These are phyloP conservation scores for Suillus subalutaceus DNA, from an alignment of 768 basidiomycete species.

Conservation along the genomic window DNA sequence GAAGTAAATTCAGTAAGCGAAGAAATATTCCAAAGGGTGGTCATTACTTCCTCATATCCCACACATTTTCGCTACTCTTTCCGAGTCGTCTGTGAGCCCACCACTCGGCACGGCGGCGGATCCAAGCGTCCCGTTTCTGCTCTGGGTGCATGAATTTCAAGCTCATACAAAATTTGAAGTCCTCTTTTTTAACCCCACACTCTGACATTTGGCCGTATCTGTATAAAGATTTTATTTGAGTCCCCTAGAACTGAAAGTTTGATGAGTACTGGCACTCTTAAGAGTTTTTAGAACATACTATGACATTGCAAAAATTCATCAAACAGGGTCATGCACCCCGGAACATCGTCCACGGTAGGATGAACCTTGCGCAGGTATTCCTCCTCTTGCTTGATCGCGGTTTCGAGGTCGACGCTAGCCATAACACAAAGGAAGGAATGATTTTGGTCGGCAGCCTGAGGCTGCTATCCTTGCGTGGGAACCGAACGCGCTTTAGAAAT, in stretches of 20 bases:
- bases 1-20: conserved; percentile 9
- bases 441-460: conserved; percentile 6
- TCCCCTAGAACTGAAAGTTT: conserved; percentile 62
- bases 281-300: conserved; percentile 40
- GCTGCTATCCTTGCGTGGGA: conserved; percentile 1
- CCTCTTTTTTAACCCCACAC: conserved; percentile 79
- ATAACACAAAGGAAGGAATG: conserved; percentile 21
- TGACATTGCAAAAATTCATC: conserved; percentile 75
- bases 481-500: conserved; percentile 38
- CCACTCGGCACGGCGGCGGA: conserved; percentile 88
- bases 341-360: conserved; percentile 79
- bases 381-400: conserved; percentile 67
- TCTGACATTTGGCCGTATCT: conserved; percentile 75
- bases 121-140: conserved; percentile 80
- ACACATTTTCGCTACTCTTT: conserved; percentile 93
- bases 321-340: conserved; percentile 77
- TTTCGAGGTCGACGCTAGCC: conserved; percentile 53
- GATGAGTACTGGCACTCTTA: conserved; percentile 13
- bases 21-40: background rate
- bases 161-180: conserved; percentile 95
- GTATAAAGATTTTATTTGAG: conserved; percentile 85
- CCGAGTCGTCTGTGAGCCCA: conserved; percentile 80
- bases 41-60: conserved; percentile 83
- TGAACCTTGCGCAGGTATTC: conserved; percentile 64
- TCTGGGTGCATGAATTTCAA: conserved; percentile 79